Evolutionary conservation across 352 stramenopile species (phyloP), one percentile per base, ranked within the genome.

Genomic region (Aphanomyces cochlioides): DNA sequence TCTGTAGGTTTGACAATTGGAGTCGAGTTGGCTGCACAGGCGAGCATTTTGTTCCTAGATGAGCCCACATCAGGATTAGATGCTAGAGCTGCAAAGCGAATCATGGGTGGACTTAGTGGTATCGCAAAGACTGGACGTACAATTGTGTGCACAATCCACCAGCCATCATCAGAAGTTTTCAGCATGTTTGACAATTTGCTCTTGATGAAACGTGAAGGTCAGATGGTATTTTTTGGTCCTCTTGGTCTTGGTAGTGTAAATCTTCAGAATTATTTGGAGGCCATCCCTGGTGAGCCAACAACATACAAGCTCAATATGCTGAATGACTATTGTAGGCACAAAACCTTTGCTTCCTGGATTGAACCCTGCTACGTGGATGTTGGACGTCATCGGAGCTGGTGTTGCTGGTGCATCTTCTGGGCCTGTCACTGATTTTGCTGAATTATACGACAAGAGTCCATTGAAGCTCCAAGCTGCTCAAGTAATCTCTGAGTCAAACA

Each of bases 91-190:
- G 90, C 54, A 63, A 95, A 75, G 74, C 82, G 67, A 75, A 76
- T 98, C 41, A 92, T 97, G 74, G 80, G 93, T 43, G 78, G 78
- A 4, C 73, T 90, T n/a, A 76, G 79, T 4, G 79, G 79, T 17
- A 75, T 89, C 17, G 82, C 88, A 2, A 75, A 89, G 69, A 76
- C 78, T 8, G 90, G 88, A 1, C 79, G 87, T 13, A 94, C 84
- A 53, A 79, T 95, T 41, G 73, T 95, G 7, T 85, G 74, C 61
- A 93, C 87, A 12, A 98, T 98, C 74, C 93, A 98, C 73, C 93
- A 98, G 75, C 92, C 92, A 15, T 90, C 79, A 2, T 86, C 82
- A 3, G 87, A 97, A 47, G 85, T 98, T 0, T 97, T 98, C 36
- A 82, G 87, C 19, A 82, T 91, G 12, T 97, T 97, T 72, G 90